Conservation (phyloP, 257 asterid genomes). For the Gentiana straminea region DNA sequence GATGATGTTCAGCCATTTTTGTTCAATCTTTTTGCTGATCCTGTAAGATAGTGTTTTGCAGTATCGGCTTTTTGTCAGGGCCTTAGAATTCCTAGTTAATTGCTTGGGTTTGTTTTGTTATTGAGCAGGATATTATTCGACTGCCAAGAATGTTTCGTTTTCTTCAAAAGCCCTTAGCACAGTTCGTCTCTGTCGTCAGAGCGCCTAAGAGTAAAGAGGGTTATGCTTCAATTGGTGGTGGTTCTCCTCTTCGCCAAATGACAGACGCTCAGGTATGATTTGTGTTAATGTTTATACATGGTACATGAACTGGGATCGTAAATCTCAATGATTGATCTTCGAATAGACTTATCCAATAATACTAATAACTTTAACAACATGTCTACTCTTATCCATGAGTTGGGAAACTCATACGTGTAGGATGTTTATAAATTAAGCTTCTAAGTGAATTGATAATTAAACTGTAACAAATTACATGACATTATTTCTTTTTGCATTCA, state of each 20-base stretch:
- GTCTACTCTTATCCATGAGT: no score
- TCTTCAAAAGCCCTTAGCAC: slow-evolving; percentile 94
- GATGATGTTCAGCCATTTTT: slow-evolving; percentile 97
- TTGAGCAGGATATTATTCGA: slow-evolving; percentile 81
- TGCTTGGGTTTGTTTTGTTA: slow-evolving; percentile 14
- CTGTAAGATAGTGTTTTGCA: slow-evolving; percentile 37
- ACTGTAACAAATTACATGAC: no score
- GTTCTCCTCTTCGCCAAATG: slow-evolving; percentile 96
- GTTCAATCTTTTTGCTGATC: slow-evolving; percentile 96
- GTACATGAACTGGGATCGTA: no score
- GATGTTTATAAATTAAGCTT: no score
- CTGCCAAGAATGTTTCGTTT: slow-evolving; percentile 89
- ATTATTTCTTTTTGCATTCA: no score
- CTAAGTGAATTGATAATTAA: no score
- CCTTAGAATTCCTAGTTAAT: slow-evolving; percentile 4
- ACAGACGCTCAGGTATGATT: slow-evolving; percentile 87
- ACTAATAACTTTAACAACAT: no score
- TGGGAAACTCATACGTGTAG: no score
- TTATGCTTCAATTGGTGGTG: slow-evolving; percentile 98
- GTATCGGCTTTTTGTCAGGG: background rate
- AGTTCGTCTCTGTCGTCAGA: slow-evolving; percentile 87
- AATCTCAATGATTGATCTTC: no score
- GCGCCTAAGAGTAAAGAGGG: slow-evolving; percentile 98
- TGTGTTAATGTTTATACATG: no score
- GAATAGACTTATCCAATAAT: no score